Conservation (phyloP, 164 flowering plant species). For the Malania oleifera region DNA sequence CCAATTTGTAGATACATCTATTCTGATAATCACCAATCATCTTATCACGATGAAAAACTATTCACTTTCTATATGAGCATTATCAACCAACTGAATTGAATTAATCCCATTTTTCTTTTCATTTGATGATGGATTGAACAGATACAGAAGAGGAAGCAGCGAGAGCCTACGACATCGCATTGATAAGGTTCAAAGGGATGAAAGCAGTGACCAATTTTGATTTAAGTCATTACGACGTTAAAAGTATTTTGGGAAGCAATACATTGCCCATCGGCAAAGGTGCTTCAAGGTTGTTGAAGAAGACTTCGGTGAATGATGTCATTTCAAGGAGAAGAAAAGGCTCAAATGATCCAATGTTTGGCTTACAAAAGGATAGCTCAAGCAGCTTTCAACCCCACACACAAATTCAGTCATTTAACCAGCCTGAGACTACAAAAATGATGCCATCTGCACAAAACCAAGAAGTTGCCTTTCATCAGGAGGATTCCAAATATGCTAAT, state of each 20-base stretch:
- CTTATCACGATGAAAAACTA: no score
- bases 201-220: slow-evolving; percentile 17
- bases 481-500: no score
- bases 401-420: no score
- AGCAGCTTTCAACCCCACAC: neutral
- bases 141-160: slow-evolving; percentile 20
- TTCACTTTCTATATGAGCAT: no score
- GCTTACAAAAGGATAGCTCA: neutral
- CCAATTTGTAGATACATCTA: no score
- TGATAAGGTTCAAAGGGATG: slow-evolving; percentile 10
- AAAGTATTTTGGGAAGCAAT: neutral
- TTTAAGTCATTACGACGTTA: neutral
- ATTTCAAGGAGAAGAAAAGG: slow-evolving; percentile 4
- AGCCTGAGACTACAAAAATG: no score
- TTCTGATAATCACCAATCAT: no score
- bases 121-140: neutral
- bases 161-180: slow-evolving; percentile 18
- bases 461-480: no score
- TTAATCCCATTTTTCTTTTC: neutral
- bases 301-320: slow-evolving; percentile 2
- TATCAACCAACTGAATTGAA: no score
- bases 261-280: slow-evolving; percentile 5
- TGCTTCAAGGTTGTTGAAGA: slow-evolving; percentile 7
- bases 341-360: neutral
- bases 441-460: no score